Evolutionary conservation across 75 land plant species (phyloP).

Genomic region (Picea sitchensis): DNA sequence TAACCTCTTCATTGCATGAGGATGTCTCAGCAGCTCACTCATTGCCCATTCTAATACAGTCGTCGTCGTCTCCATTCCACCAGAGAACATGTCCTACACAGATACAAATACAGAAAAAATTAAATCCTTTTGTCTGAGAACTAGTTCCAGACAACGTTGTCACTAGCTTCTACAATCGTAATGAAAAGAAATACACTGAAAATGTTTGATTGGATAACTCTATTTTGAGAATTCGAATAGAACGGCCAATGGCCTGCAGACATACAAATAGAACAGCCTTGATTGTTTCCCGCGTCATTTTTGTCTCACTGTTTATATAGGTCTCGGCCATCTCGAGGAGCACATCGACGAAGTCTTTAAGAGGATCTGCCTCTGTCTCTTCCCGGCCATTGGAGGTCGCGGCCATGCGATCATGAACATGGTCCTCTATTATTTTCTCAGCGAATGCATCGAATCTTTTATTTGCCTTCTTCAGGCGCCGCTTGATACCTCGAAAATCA

Average conservation of each 20-base stretch:
- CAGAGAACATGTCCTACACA: background rate
- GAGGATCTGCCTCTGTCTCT: background rate
- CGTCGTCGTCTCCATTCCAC: background rate
- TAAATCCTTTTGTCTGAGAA: no score
- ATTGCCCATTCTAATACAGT: slow-evolving; percentile 11
- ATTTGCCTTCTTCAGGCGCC: background rate
- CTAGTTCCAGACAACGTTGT: no score
- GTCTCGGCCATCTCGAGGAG: background rate
- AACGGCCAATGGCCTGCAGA: no score
- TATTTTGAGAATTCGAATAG: no score
- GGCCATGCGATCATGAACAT: background rate
- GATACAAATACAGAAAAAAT: background rate
- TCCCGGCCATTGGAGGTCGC: background rate
- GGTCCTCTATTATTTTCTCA: background rate
- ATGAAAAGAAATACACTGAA: no score
- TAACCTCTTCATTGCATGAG: background rate
- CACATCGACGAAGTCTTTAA: background rate
- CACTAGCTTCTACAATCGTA: no score
- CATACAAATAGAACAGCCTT: background rate
- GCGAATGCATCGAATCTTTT: background rate
- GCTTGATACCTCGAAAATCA: slow-evolving; percentile 17
- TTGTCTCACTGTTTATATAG: background rate
- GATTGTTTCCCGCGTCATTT: background rate
- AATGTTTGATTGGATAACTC: no score
- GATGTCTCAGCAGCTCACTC: slow-evolving; percentile 16